These are phyloP conservation scores for Fusarium metavorans DNA, from an alignment of 2,329 filamentous ascomycete genomes.

Conservation along the genomic window DNA sequence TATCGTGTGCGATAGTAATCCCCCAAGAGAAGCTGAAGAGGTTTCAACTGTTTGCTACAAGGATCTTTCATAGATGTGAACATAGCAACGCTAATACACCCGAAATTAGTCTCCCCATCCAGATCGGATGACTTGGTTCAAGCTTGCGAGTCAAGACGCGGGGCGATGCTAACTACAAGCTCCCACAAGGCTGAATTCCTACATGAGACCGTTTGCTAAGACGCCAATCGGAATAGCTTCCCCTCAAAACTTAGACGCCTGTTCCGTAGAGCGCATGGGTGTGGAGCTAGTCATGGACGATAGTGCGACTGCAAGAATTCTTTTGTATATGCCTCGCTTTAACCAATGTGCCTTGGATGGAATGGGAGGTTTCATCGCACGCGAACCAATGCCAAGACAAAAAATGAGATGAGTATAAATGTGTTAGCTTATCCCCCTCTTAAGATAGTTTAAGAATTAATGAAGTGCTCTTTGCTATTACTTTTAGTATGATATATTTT, in stretches of 20 bases:
- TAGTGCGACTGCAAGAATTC: neutral
- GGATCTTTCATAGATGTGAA: neutral
- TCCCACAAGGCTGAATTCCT: neutral
- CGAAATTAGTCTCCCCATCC: too few relatives aligned
- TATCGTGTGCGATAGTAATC: neutral
- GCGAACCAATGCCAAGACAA: accelerated
- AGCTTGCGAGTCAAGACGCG: neutral
- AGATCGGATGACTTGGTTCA: neutral
- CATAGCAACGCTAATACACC: neutral
- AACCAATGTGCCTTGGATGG: too few relatives aligned
- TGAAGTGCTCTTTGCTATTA: too few relatives aligned
- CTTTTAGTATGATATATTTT: too few relatives aligned
- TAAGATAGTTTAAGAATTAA: too few relatives aligned
- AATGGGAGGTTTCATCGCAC: neutral
- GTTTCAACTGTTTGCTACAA: neutral
- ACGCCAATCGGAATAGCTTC: neutral
- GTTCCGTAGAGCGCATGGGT: neutral
- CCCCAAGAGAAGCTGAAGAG: neutral
- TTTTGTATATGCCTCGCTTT: neutral
- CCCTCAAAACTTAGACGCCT: neutral
- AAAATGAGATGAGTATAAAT: too few relatives aligned
- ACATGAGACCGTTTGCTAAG: neutral
- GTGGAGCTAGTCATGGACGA: neutral
- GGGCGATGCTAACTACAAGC: neutral
- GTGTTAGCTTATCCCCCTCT: too few relatives aligned